A percentile compares a stretch with the other conserved stretches of the same genome.
Conservation (phyloP, 2,329 filamentous ascomycete genomes). For the Trichoderma sp. region DNA sequence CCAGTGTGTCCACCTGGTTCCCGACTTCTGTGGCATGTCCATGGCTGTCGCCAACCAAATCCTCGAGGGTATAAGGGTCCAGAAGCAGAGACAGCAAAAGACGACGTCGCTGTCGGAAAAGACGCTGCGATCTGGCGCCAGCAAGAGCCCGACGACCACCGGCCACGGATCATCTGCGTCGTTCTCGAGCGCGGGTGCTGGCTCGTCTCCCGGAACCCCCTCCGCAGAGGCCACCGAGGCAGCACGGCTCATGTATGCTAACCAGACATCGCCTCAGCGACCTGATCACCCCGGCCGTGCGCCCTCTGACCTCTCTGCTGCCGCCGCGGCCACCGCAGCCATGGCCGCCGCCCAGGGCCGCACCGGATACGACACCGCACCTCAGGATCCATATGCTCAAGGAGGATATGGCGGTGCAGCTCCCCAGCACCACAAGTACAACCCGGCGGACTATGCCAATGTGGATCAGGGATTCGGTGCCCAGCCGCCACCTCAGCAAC, state of each 20-base stretch:
- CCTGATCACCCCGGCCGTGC: slow-evolving; percentile 51
- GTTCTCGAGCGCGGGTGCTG: slow-evolving; percentile 27
- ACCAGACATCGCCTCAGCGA: slow-evolving; percentile 51
- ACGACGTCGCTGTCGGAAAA: slow-evolving; percentile 58
- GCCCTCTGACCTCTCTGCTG: slow-evolving; percentile 53
- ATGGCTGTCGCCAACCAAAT: slow-evolving; percentile 97
- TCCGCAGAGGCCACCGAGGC: slow-evolving; percentile 56
- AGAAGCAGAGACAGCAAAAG: slow-evolving; percentile 66
- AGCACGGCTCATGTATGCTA: slow-evolving; percentile 60
- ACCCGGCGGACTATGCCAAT: slow-evolving; percentile 73
- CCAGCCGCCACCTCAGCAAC: slow-evolving; percentile 32
- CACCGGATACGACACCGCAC: slow-evolving; percentile 34
- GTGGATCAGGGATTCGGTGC: slow-evolving; percentile 47
- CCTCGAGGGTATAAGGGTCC: slow-evolving; percentile 76
- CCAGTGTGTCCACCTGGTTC: slow-evolving; percentile 88
- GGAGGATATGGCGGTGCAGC: slow-evolving; percentile 32
- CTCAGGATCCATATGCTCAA: slow-evolving; percentile 35
- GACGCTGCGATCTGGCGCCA: slow-evolving; percentile 58
- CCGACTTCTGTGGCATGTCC: slow-evolving; percentile 98
- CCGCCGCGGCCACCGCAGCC: slow-evolving; percentile 55
- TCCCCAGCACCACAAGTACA: slow-evolving; percentile 63
- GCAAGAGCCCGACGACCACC: slow-evolving; percentile 45
- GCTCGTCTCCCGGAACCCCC: slow-evolving; percentile 6
- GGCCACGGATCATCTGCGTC: slow-evolving; percentile 34
- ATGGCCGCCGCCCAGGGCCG: slow-evolving; percentile 49